Conservation (phyloP, 805 yeast genomes). For the Metschnikowia koreensis region DNA sequence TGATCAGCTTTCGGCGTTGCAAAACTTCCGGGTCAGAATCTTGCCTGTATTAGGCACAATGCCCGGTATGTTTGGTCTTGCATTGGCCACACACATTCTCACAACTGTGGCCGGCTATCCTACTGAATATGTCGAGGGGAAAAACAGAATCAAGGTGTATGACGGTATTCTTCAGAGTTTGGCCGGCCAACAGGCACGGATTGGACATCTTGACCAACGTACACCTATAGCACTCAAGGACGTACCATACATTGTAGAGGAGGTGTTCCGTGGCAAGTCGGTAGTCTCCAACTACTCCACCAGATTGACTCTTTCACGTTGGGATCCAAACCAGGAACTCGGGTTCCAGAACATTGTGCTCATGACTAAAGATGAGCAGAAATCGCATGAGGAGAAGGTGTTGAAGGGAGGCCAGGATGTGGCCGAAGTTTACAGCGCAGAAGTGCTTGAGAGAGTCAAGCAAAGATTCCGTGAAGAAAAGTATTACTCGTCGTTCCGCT, state of each 20-base stretch:
- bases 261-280: conserved; percentile 88
- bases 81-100: conserved; percentile 80
- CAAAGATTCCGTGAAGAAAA: conserved; percentile 72
- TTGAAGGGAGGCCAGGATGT: conserved; percentile 64
- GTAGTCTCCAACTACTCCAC: conserved; percentile 83
- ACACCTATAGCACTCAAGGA: conserved; percentile 74
- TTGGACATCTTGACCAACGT: conserved; percentile 69
- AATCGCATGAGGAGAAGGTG: conserved; percentile 71
- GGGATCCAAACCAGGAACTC: conserved; percentile 72
- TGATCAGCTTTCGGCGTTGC: conserved; percentile 81
- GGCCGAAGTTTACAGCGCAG: conserved; percentile 60
- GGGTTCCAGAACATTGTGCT: conserved; percentile 78
- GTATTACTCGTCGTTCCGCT: conserved; percentile 51
- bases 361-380: conserved; percentile 86
- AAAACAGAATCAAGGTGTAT: conserved; percentile 79
- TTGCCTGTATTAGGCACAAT: conserved; percentile 94
- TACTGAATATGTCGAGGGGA: conserved; percentile 86
- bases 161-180: conserved; percentile 79
- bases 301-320: conserved; percentile 73
- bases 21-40: conserved; percentile 89
- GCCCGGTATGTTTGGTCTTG: conserved; percentile 94
- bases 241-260: conserved; percentile 82
- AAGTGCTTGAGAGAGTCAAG: conserved; percentile 55
- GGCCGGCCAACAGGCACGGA: conserved; percentile 82
- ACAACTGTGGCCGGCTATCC: conserved; percentile 85